Evolutionary conservation across 1,139 yeast genomes (phyloP), one percentile per base, ranked within the genome.

Genomic region (Hyphopichia wangnamkhiaoensis): DNA sequence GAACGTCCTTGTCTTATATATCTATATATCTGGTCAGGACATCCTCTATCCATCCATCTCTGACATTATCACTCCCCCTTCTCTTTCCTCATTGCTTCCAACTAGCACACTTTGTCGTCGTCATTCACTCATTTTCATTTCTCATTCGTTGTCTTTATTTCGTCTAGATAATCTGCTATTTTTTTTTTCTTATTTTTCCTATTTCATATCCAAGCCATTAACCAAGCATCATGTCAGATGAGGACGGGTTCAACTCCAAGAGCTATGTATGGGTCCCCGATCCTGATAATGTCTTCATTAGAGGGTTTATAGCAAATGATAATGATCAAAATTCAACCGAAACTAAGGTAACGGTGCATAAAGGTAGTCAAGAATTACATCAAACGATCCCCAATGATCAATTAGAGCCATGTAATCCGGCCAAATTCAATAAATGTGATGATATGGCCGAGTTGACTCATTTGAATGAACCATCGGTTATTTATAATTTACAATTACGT

Each of bases 401-500:
- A 23, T 67, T 84, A 16, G 85, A 86, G 47, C 80, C 81, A 48
- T 84, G 86, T 41, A 93, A 93, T 57, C 98, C 99, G 1, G 74
- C 84, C n/a, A 87, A 88, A 52, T 93, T 93, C 61, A 95, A 93
- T 62, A 84, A 82, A 53, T 91, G 95, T 44, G 82, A 86, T 50
- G 97, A 93, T 57, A 89, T 93, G 94, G 98, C 98, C 0, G 96
- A 91, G 52, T 71, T 93, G 51, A 94, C 99, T 1, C 91, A 84
- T 59, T 71, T 93, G 48, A 94, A 93, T 59, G 99, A 93, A 59
- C 96, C 98, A 0, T 86, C 96, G 0, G 98, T 93, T 23, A 79
- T 93, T 10, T 77, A 89, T 63, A 94, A 93, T 58, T 62, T 93
- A 46, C 79, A 81, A 50, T 68, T 84, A 43, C 74, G 99, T 49